These are phyloP conservation scores for Globisporangium cylindrosporum DNA, from an alignment of 352 stramenopile species.

Conservation along the genomic window DNA sequence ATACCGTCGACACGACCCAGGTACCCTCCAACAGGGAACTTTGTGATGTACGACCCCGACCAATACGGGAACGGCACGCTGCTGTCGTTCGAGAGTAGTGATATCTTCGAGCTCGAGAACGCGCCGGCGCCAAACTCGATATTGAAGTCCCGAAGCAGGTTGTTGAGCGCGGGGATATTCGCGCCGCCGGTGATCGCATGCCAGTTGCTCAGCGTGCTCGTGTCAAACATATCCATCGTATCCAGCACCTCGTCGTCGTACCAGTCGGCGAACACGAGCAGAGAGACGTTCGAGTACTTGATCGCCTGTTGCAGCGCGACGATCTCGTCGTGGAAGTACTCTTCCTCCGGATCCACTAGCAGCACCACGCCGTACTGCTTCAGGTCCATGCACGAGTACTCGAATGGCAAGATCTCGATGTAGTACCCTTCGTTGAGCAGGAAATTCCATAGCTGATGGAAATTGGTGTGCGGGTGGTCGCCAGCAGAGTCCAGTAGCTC, in stretches of 20 bases:
- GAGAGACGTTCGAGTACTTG: slow-evolving; percentile 64
- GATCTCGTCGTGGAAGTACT: slow-evolving; percentile 71
- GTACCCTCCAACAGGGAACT: slow-evolving; percentile 66
- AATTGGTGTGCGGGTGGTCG: slow-evolving; percentile 87
- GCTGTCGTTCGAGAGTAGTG: slow-evolving; percentile 32
- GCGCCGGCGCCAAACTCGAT: slow-evolving; percentile 63
- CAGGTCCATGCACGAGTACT: slow-evolving; percentile 74
- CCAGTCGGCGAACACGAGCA: slow-evolving; percentile 82
- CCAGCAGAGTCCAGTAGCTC: slow-evolving; percentile 74
- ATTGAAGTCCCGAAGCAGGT: slow-evolving; percentile 57
- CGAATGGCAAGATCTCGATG: slow-evolving; percentile 77
- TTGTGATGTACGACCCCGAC: slow-evolving; percentile 61
- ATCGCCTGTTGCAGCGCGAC: slow-evolving; percentile 47
- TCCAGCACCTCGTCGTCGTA: slow-evolving; percentile 62
- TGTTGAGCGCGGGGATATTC: slow-evolving; percentile 76
- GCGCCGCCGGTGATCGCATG: slow-evolving; percentile 68
- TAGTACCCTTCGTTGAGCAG: slow-evolving; percentile 63
- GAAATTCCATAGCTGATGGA: slow-evolving; percentile 78
- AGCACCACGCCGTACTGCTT: slow-evolving; percentile 72
- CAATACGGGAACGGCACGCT: slow-evolving; percentile 50
- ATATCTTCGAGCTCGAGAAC: slow-evolving; percentile 47
- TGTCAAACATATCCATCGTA: slow-evolving; percentile 75
- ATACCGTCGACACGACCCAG: slow-evolving; percentile 53
- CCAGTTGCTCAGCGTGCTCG: slow-evolving; percentile 81
- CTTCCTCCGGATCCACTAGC: slow-evolving; percentile 81